Base-by-base conservation (phyloP, 2,329 filamentous ascomycete genomes). In the Hymenoscyphus albidus region DNA sequence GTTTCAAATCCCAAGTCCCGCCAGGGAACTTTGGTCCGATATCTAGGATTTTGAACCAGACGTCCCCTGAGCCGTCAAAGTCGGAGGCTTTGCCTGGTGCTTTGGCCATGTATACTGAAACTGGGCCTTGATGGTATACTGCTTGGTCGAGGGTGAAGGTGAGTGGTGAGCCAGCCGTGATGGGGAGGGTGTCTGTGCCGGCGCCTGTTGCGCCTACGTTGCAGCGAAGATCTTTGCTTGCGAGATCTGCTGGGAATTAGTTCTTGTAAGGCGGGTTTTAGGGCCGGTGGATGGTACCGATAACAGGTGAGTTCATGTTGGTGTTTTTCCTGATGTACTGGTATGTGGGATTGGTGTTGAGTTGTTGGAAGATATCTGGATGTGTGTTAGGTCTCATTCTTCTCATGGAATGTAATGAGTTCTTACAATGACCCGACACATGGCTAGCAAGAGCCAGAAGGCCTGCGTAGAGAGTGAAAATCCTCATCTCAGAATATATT, bases 271-370 rank as follows among this genome's bases (percentile, higher is more conserved):
- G 13, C 14, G 22, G 40, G 2, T 40, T 9, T 35, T 48, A 35
- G 27, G 42, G 22, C 22, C 16, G 18, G 13, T 35, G 10, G 54
- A 14, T 18, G 51, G 16, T 59, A 66, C 64, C 62, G 7, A 75
- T 74, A 12, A 87, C 69, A 7, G 78, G 78, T 68, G 86, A 77
- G 56, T 81, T 79, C 71, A 86, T 85, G 22, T 69, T 69, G 12
- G 64, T 70, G 54, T 69, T 70, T 42, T 76, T 76, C 16, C 77
- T 74, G 3, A 85, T 84, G 12, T 82, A 79, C 13, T 73, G 69
- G 70, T 85, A 87, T 1, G 77, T 81, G n/a, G 65, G 56, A 27
- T 67, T 67, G n/a, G 64, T 64, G 18, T 64, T 67, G 18, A 67
- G 44, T n/a, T 61, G 61, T 54, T 67, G 59, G 58, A 67, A 67